These are phyloP conservation scores for Mycena sanguinolenta DNA, from an alignment of 768 basidiomycete species.

Conservation along the genomic window DNA sequence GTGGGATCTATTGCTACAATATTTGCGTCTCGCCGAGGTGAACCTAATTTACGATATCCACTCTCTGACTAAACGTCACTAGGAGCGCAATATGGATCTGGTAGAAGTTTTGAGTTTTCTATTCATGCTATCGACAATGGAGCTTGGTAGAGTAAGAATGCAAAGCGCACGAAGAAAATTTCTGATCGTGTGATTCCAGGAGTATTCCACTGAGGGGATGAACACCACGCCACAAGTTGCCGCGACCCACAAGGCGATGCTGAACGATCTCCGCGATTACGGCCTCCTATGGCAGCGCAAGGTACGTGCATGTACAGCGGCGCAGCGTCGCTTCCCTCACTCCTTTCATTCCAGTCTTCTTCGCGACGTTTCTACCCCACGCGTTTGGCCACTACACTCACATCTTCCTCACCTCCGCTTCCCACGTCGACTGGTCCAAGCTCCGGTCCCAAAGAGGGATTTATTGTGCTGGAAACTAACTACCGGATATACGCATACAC, in stretches of 20 bases:
- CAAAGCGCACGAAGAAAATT: slow-evolving; percentile 33
- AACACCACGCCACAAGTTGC: slow-evolving; percentile 50
- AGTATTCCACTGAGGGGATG: slow-evolving; percentile 88
- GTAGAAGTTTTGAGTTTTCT: slow-evolving; percentile 95
- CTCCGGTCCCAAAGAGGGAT: slow-evolving; percentile 81
- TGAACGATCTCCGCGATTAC: slow-evolving; percentile 94
- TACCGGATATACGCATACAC: slow-evolving; percentile 99
- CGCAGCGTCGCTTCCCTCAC: slow-evolving; percentile 32
- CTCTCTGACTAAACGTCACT: slow-evolving; percentile 38
- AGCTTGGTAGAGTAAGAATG: slow-evolving; percentile 82
- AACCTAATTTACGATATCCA: slow-evolving; percentile 28
- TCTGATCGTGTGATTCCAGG: slow-evolving; percentile 59
- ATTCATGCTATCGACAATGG: slow-evolving; percentile 98
- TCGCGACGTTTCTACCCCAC: slow-evolving; percentile 94
- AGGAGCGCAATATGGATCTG: slow-evolving; percentile 92
- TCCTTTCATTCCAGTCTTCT: slow-evolving; percentile 60
- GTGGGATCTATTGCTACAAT: slow-evolving; percentile 94
- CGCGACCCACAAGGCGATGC: slow-evolving; percentile 82
- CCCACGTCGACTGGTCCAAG: slow-evolving; percentile 72
- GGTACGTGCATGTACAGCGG: slow-evolving; percentile 56
- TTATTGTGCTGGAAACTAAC: slow-evolving; percentile 97
- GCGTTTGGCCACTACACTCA: slow-evolving; percentile 92
- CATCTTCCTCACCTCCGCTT: slow-evolving; percentile 88
- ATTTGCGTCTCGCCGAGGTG: slow-evolving; percentile 89
- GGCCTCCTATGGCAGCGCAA: slow-evolving; percentile 92